phyloP scores from a whole-genome alignment of 2,329 filamentous ascomycete species.

The Sordariomycetes sp. region DNA sequence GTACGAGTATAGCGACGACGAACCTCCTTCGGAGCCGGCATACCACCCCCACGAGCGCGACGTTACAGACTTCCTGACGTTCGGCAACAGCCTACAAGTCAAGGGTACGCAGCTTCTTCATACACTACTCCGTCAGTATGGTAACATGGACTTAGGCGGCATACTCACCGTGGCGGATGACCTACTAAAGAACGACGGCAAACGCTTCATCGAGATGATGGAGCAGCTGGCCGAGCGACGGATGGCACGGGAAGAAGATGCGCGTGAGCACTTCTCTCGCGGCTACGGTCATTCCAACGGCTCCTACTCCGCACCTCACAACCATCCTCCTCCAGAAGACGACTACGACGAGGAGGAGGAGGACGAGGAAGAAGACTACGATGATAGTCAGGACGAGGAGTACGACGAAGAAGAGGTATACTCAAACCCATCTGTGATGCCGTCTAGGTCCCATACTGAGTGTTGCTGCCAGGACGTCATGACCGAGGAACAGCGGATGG shows the following conservation, averaged over 20 bases:
- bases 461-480: constrained; percentile 69
- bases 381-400: constrained; percentile 54
- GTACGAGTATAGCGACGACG: constrained; percentile 57
- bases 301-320: constrained; percentile 51
- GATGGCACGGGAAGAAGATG: constrained; percentile 94
- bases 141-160: constrained; percentile 61
- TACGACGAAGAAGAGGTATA: constrained; percentile 73
- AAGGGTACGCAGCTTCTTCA: constrained; percentile 55
- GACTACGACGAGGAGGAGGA: constrained; percentile 63
- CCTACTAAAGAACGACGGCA: constrained; percentile 95
- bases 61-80: constrained; percentile 86
- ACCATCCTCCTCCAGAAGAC: constrained; percentile 68
- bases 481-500: constrained; percentile 98
- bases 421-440: constrained; percentile 28
- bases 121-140: constrained; percentile 32
- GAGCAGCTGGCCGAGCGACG: constrained; percentile 94
- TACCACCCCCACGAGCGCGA: constrained; percentile 42
- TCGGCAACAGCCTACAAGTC: constrained; percentile 93
- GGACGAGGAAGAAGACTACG: constrained; percentile 48
- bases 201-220: constrained; percentile 99
- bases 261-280: constrained; percentile 50
- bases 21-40: too few species aligned
- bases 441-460: constrained; percentile 31
- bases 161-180: constrained; percentile 98
- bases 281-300: constrained; percentile 53